Conservation (phyloP, 495 filamentous ascomycete genomes). For the Baudoinia panamericana region DNA sequence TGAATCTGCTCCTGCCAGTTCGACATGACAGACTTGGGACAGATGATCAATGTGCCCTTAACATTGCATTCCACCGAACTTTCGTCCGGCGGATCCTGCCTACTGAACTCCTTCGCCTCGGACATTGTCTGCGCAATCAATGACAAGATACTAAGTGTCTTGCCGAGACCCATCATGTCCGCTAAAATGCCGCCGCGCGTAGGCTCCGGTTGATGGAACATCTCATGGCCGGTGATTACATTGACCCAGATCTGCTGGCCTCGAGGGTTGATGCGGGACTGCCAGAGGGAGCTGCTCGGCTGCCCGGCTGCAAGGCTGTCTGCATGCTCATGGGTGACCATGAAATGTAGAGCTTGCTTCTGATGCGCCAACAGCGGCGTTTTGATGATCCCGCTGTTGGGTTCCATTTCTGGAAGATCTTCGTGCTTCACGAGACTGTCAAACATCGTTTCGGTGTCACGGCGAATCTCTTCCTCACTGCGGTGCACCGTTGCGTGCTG, state of each 20-base stretch:
- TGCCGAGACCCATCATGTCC: constrained; percentile 96
- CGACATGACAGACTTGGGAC: constrained; percentile 71
- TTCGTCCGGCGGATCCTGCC: constrained; percentile 27
- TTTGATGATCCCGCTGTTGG: constrained; percentile 38
- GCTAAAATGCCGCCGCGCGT: constrained; percentile 79
- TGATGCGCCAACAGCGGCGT: constrained; percentile 76
- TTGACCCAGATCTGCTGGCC: constrained; percentile 54
- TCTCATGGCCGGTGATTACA: constrained; percentile 63
- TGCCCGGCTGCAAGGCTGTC: constrained; percentile 38
- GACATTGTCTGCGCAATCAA: constrained; percentile 50
- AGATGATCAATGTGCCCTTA: constrained; percentile 76
- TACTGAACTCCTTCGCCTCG: constrained; percentile 46
- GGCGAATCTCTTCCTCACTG: constrained; percentile 69
- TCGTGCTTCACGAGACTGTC: constrained; percentile 63
- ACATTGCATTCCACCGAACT: constrained; percentile 46
- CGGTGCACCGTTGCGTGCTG: constrained; percentile 36
- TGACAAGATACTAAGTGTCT: constrained; percentile 79
- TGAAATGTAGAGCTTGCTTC: constrained; percentile 80
- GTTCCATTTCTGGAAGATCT: constrained; percentile 62
- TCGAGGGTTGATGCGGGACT: constrained; percentile 23
- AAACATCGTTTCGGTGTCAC: constrained; percentile 77
- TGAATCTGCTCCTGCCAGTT: constrained; percentile 90
- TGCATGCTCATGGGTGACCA: constrained; percentile 65
- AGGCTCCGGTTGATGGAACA: constrained; percentile 51
- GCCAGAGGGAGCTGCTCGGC: constrained; percentile 52